Evolutionary conservation across 78 protist genomes (phyloP).

Genomic region (Fonticula alba): DNA sequence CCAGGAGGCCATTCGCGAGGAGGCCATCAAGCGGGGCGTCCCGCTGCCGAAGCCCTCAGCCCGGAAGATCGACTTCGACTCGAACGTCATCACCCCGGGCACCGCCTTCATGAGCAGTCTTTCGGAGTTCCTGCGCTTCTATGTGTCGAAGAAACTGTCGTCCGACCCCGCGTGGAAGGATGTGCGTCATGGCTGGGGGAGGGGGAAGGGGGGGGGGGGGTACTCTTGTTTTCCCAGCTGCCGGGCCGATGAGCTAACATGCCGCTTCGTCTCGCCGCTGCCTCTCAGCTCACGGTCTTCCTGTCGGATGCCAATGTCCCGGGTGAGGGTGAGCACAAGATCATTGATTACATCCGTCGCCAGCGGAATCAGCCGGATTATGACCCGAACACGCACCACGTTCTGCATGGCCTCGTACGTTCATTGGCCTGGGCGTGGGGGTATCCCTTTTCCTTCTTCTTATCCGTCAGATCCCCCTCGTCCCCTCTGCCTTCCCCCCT

Average conservation of each 20-base stretch:
- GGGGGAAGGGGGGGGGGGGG: too few species aligned
- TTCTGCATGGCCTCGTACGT: slow-evolving; percentile 25
- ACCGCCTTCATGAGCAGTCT: slow-evolving; percentile 83
- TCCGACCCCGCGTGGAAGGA: slow-evolving; percentile 61
- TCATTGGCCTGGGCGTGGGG: too few species aligned
- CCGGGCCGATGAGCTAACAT: too few species aligned
- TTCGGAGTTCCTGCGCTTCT: slow-evolving; percentile 46
- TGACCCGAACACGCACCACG: slow-evolving; percentile 60
- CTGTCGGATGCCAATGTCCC: slow-evolving; percentile 70
- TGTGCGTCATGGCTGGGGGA: too few species aligned
- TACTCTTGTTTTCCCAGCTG: too few species aligned
- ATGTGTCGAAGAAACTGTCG: slow-evolving; percentile 38
- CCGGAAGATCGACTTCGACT: slow-evolving; percentile 35
- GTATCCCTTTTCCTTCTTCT: not conserved
- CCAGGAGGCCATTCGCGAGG: slow-evolving; percentile 2
- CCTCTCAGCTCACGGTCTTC: slow-evolving; percentile 31
- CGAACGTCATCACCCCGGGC: slow-evolving; percentile 94
- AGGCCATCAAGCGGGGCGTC: not conserved
- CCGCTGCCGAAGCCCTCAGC: not conserved
- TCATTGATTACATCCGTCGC: slow-evolving; percentile 84
- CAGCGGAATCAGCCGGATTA: slow-evolving; percentile 51
- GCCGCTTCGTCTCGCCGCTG: too few species aligned
- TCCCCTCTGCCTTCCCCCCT: too few species aligned
- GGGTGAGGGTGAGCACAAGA: slow-evolving; percentile 99
- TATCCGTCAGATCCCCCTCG: not conserved